Base-by-base conservation (phyloP, 2,329 filamentous ascomycete genomes). In the Paradendryphiella salina region DNA sequence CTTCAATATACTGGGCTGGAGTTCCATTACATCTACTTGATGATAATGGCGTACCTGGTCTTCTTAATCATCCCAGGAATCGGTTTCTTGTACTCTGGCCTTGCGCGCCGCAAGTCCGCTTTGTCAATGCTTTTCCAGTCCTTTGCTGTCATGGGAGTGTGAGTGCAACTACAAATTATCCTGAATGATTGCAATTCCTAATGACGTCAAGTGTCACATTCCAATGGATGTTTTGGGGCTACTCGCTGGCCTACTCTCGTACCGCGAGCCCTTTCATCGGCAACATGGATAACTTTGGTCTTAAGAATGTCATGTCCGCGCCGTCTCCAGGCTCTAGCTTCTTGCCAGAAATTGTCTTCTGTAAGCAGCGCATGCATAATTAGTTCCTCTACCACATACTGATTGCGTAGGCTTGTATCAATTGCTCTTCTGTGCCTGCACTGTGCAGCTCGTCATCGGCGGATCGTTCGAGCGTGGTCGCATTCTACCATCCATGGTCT, bases 51-150 rank as follows among this genome's bases (percentile, higher is more conserved):
- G 11, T 84, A 81, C 67, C 76, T 87, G 46, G 84, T 86, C 46
- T 87, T 82, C 79, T 70, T 86, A 42, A 87, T 87, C 65, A 84
- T 86, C 49, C 85, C 85, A 0, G 85, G 84, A 15, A 84, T 87
- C 58, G 84, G 84, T 39, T 76, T 87, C 6, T 73, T 87, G 1
- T 87, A 87, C 70, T 81, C 82, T 49, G 85, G 85, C 46, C 77
- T 87, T 21, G 79, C 83, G 4, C 78, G 83, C 28, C 76, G 83
- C 57, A 87, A 86, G 72, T 85, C 82, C 11, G 80, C 83, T 5
- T 74, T 87, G 21, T 74, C 83, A 3, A 73, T 87, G 40, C 75
- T 87, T 2, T 87, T 86, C 70, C 84, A 86, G 65, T 81, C 79
- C 6, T 73, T 86, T 28, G 79, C 85, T 69, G 79, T 85, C 32